Evolutionary conservation across 257 asterid genomes (phyloP), one percentile per base, ranked within the genome.

Genomic region (Cordia subcordata): DNA sequence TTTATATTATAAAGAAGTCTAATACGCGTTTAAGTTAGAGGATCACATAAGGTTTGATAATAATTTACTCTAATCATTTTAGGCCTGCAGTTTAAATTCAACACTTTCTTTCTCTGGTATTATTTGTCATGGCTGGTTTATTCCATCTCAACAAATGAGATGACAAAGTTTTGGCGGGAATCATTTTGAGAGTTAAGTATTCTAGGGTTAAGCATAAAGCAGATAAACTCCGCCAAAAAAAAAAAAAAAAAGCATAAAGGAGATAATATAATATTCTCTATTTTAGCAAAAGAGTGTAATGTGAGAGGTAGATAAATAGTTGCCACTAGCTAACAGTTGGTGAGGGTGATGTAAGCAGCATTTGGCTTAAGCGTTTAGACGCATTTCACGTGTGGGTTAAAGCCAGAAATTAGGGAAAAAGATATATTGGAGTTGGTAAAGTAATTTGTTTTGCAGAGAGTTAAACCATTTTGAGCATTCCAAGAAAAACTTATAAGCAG

Each of bases 121-220:
- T 39, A 39, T 39, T 12, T 39, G 44, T 39, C 44, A 12, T 39
- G 44, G 12, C 12, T 39, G 44, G 44, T 12, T 39, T 39, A 39
- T 39, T 39, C 8, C 44, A 52, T 45, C 47, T 5, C 20, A 55
- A 16, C 77, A 61, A 65, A 72, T 44, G 17, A 56, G 61, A 66
- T 40, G 33, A 15, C 12, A 47, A 51, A 32, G 57, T 57, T 57
- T 72, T 67, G 73, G 67, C 55, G 78, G 78, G 67, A 72, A 67
- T 13, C 13, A n/a, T 47, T 46, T 70, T 44, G 56, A 20, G 68
- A 55, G 47, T 3, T 42, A 10, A 4, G 4, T 42, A 58, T 58
- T 64, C 70, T 60, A 45, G 55, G 73, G 68, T 42, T 50, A 17
- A 53, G 33, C 67, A 60, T 60, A 38, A 40, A 58, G n/a, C n/a